Evolutionary conservation across 2,329 filamentous ascomycete genomes (phyloP), one percentile per base, ranked within the genome.

Genomic region (Leptographium lundbergii): DNA sequence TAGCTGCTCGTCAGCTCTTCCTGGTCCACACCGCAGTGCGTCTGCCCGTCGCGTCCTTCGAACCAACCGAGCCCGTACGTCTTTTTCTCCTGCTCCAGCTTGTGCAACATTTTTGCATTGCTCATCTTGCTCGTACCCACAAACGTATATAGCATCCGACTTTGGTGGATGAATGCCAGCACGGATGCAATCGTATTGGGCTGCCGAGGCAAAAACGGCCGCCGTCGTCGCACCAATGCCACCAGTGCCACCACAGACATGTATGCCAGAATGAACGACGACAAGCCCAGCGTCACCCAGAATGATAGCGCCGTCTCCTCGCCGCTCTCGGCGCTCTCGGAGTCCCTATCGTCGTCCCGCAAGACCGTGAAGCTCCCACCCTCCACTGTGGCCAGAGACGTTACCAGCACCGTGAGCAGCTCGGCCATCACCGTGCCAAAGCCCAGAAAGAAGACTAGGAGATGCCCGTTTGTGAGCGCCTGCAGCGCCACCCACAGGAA

Each of bases 31-130:
- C 88, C 88, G 67, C 87, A 86, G 74, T 91, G 88, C 62, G 81
- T 80, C 69, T 86, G 78, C 4, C 85, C 84, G 69, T 92, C 88
- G 22, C 87, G 74, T 0, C 88, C 88, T 48, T 74, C 73, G 66
- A 91, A 91, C 87, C 87, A 91, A 1, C 88, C 88, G 39, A 91
- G 70, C 1, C 86, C 87, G 69, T 91, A 92, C 48, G 76, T 84
- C 73, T 86, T 48, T 36, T 56, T 56, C n/a, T 53, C 29, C 11
- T 69, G 72, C 61, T 81, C 80, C 42, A 91, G 74, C 68, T 77
- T 76, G 59, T 71, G 70, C 63, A 79, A 81, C 82, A 89, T 88
- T 67, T 82, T 72, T 17, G 75, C 72, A 57, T 79, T 82, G 64
- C 77, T 80, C 56, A 85, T 71, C 71, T 81, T 81, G 61, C 85